Base-by-base conservation (phyloP, 805 yeast genomes). In the Metschnikowia reukaufii region DNA sequence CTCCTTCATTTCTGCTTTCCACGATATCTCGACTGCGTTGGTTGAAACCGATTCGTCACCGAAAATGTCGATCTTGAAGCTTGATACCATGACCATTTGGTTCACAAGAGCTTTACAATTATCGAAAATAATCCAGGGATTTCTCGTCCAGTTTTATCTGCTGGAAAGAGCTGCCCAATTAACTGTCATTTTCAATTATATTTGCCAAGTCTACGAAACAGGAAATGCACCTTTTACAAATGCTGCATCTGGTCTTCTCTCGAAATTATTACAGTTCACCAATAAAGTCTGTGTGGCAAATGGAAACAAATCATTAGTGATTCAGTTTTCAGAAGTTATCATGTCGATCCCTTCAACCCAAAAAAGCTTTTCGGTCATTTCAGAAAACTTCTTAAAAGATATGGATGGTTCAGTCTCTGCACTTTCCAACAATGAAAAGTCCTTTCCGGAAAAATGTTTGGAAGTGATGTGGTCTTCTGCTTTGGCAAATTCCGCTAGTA, bases 201-300 rank as follows among this genome's bases (percentile, higher is more conserved):
- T 85, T 12, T 65, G 84, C 32, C 90, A 83, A 53, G 82, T 78
- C 60, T 83, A 90, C 82, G 81, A 79, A 44, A 87, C 83, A 42
- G 77, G 87, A 1, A 83, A 85, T 4, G 81, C 86, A 2, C 83
- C 95, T 0, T 62, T 87, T 21, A 81, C 84, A 5, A 87, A 85
- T 58, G 83, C 95, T 0, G 62, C 88, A 43, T 77, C 73, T 45
- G 86, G 81, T 27, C 58, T 89, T 38, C 76, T 88, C 39, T 44
- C 62, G 2, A 88, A 84, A 54, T 58, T 84, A 41, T 61, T 84
- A 9, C 50, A 56, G 1, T 67, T 81, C 34, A 66, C 67, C 29
- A 50, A 48, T 36, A 33, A 38, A 20, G 29, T 38, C 7, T 18
- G 29, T 7, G 23, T 23, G 4, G 20, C 27, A 15, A 53, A 60